Evolutionary conservation across 441 rosid species (phyloP).

Genomic region (Hura crepitans): DNA sequence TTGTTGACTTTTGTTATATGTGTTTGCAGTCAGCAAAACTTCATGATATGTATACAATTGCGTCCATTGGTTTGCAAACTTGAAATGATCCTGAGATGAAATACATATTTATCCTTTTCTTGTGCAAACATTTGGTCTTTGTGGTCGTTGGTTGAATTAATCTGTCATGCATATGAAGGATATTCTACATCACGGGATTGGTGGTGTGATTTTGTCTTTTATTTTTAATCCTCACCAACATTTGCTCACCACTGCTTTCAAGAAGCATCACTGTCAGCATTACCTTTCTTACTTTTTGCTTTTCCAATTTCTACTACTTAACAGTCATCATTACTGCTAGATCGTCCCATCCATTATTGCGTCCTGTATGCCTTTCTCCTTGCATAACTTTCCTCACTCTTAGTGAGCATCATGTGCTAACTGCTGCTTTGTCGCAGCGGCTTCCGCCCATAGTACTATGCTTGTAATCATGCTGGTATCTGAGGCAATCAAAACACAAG

Average conservation of each 20-base stretch:
- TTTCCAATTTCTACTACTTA: background rate
- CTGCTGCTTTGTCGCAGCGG: background rate
- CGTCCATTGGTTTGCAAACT: background rate
- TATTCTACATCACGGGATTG: background rate
- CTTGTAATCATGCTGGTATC: background rate
- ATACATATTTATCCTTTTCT: background rate
- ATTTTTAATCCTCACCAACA: background rate
- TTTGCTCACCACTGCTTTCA: background rate
- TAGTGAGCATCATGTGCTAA: background rate
- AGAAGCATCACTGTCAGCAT: background rate
- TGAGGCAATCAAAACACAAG: background rate
- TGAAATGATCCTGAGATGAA: background rate
- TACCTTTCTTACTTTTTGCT: background rate
- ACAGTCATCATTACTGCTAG: background rate
- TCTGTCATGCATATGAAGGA: background rate
- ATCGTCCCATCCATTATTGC: background rate
- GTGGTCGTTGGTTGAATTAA: background rate
- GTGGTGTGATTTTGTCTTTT: background rate
- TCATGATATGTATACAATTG: background rate
- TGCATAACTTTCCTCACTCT: background rate
- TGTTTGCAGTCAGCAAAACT: background rate
- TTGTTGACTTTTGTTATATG: background rate
- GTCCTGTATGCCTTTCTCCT: background rate
- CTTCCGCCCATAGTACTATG: background rate
- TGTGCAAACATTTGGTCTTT: constrained; percentile 2